Conservation (phyloP, 2,329 filamentous ascomycete genomes). For the Davidsoniella australis region DNA sequence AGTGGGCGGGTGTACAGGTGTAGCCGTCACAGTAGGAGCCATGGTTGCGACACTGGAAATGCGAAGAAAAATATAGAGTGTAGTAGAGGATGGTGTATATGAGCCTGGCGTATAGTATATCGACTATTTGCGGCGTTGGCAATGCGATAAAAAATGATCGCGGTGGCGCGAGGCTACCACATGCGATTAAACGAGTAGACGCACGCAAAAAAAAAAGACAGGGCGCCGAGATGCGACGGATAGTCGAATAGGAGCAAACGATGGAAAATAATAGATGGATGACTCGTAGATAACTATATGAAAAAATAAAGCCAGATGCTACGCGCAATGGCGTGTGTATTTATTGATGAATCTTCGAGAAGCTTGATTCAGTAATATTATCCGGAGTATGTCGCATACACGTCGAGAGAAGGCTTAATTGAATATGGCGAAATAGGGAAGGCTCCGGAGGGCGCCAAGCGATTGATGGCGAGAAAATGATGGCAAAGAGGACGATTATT, state of each 20-base stretch:
- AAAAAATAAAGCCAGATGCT: background rate
- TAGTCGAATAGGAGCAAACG: conserved; percentile 6
- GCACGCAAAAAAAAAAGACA: background rate
- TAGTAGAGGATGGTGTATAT: background rate
- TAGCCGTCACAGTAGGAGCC: conserved; percentile 38
- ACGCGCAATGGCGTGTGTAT: too few relatives aligned
- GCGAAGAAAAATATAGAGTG: background rate
- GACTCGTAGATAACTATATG: background rate
- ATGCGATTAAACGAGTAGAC: background rate
- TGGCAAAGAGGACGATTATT: background rate
- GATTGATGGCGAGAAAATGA: background rate
- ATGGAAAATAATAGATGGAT: background rate
- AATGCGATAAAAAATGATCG: background rate
- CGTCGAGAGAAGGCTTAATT: background rate
- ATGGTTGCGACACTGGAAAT: conserved; percentile 20
- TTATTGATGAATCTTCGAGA: too few relatives aligned
- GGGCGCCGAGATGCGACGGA: conserved; percentile 4
- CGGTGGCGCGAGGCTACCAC: conserved; percentile 4
- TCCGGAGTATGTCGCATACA: conserved; percentile 6
- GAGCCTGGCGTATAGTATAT: background rate
- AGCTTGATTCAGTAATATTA: background rate
- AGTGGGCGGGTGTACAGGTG: conserved; percentile 23
- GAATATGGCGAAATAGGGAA: background rate
- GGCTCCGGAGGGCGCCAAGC: conserved; percentile 3
- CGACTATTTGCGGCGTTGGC: background rate